Evolutionary conservation across 2,329 filamentous ascomycete genomes (phyloP), one percentile per base, ranked within the genome.

Genomic region (Verticillium tricorpus): DNA sequence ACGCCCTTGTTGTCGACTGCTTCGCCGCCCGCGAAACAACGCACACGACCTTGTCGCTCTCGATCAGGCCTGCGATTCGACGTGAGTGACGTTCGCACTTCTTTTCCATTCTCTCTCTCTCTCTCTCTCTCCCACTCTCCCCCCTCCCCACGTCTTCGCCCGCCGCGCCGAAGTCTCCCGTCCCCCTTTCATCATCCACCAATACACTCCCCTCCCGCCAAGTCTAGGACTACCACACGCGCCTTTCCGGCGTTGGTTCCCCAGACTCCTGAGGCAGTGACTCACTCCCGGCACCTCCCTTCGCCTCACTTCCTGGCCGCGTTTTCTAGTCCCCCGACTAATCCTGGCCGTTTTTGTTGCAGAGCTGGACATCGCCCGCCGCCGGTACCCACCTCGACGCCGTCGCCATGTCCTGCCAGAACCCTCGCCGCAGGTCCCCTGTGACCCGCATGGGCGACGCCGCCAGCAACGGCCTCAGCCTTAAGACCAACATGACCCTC

Each of bases 401-500:
- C 59, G 66, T 65, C 72, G 76, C 72, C 74, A 82, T 82, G 80
- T 78, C 80, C 62, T 76, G 74, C 72, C 73, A 76, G 70, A 79
- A 81, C 72, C 79, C 79, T 72, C 75, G 75, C 69, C 76, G 79
- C 73, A 78, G 79, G 73, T 74, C 77, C 69, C 73, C 74, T 73
- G 74, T 76, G 71, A 76, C 76, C 76, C 74, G 74, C 66, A 68
- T 70, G 64, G 73, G 68, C 62, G 70, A 68, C 65, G 76, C 73
- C 71, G 71, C 72, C 68, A 70, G 71, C 70, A 70, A 76, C 73
- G 76, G 71, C 68, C 70, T 82, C 45, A 75, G 72, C 65, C 74
- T 83, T 77, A 83, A 83, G 74, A 83, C 80, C 69, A 84, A 80
- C 75, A 78, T 83, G 74, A 77, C 80, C 74, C 82, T 92, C 75